phyloP scores from a whole-genome alignment of 2,329 filamentous ascomycete genomes.

The Mycosphaerella arachidis region DNA sequence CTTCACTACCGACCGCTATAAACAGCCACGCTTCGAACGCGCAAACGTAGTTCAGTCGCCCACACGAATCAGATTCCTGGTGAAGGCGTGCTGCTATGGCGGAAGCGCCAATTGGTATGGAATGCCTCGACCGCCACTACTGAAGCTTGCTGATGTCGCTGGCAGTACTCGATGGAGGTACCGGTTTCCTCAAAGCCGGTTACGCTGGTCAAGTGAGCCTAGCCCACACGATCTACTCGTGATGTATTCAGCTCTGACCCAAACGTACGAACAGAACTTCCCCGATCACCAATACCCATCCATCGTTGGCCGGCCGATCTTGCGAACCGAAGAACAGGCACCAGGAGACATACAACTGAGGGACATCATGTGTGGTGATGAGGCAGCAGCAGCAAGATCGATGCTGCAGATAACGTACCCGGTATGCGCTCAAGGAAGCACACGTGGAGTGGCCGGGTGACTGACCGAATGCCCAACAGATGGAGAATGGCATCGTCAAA shows the following conservation, averaged over 20 bases:
- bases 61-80: neutral
- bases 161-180: conserved; percentile 96
- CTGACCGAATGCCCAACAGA: conserved; percentile 47
- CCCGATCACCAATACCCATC: conserved; percentile 98
- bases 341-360: conserved; percentile 67
- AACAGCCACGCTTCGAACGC: neutral
- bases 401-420: conserved; percentile 99
- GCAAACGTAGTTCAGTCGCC: neutral
- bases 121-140: conserved; percentile 4
- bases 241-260: neutral
- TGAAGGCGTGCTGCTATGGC: conserved; percentile 37
- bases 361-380: conserved; percentile 99
- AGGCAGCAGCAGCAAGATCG: conserved; percentile 88
- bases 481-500: conserved; percentile 99
- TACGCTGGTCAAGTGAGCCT: conserved; percentile 77
- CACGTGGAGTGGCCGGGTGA: conserved; percentile 5
- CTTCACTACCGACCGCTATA: neutral
- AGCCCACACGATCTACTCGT: neutral
- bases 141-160: conserved; percentile 16
- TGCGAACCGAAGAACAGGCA: conserved; percentile 89
- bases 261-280: conserved; percentile 66
- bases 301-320: conserved; percentile 94
- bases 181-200: conserved; percentile 98
- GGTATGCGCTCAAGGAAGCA: conserved; percentile 43
- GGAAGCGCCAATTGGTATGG: conserved; percentile 47